Conservation (phyloP, 2,329 filamentous ascomycete genomes). For the Fusarium illudens region DNA sequence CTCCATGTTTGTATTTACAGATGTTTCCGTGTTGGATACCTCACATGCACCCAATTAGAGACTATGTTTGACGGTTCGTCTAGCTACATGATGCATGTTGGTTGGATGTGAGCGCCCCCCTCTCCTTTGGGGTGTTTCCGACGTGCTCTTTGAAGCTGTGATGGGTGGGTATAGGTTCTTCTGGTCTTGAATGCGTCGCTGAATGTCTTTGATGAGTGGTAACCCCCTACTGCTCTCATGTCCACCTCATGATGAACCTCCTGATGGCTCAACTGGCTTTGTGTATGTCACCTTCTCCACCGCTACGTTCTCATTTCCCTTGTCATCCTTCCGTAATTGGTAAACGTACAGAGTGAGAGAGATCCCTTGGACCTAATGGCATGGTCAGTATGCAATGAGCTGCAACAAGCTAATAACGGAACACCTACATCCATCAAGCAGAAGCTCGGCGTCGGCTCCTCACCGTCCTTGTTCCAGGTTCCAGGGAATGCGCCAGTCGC, state of each 20-base stretch:
- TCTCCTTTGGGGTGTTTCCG: slow-evolving; percentile 11
- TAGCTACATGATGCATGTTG: slow-evolving; percentile 30
- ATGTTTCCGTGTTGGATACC: slow-evolving; percentile 29
- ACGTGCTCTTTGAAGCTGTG: slow-evolving; percentile 21
- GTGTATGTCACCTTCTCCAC: slow-evolving; percentile 89
- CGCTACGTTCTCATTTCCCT: slow-evolving; percentile 79
- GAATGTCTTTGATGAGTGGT: slow-evolving; percentile 19
- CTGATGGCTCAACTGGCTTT: slow-evolving; percentile 71
- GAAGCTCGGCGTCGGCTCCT: slow-evolving; percentile 88
- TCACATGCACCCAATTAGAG: slow-evolving; percentile 30
- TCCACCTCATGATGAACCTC: slow-evolving; percentile 54
- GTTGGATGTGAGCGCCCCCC: slow-evolving; percentile 32
- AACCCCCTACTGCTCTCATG: slow-evolving; percentile 4
- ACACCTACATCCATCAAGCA: slow-evolving; percentile 94
- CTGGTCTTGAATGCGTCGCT: slow-evolving; percentile 35
- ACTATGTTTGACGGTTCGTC: slow-evolving; percentile 20
- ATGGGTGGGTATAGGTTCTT: slow-evolving; percentile 43
- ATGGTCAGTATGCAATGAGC: slow-evolving; percentile 32
- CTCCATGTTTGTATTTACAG: slow-evolving; percentile 46
- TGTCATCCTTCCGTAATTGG: slow-evolving; percentile 78
- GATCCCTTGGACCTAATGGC: slow-evolving; percentile 85
- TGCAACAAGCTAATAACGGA: not conserved
- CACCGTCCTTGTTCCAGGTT: slow-evolving; percentile 65
- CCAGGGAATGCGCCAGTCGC: slow-evolving; percentile 70
- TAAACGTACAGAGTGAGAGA: slow-evolving; percentile 97